These are phyloP conservation scores for Clavulina sp. DNA, from an alignment of 768 basidiomycete species.

Conservation along the genomic window DNA sequence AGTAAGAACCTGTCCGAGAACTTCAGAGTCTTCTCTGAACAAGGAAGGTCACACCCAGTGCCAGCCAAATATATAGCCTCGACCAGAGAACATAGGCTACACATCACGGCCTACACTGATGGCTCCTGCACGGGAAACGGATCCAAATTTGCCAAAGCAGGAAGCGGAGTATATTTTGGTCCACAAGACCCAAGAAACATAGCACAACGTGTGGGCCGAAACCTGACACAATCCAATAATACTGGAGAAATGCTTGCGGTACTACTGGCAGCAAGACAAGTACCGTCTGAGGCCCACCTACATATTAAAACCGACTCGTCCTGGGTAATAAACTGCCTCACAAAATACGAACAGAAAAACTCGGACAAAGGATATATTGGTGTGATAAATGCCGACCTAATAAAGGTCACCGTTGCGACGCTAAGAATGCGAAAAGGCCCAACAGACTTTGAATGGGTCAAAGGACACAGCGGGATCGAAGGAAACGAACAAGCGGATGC, in stretches of 20 bases:
- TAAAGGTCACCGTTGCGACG: not conserved
- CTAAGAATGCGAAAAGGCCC: not conserved
- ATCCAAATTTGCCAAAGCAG: not conserved
- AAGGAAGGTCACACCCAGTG: too few species aligned
- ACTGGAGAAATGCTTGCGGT: not conserved
- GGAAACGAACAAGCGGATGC: not conserved
- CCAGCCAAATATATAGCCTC: too few species aligned
- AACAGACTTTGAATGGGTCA: not conserved
- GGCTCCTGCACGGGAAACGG: not conserved
- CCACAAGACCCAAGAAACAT: not conserved
- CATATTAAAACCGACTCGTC: not conserved
- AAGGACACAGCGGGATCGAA: not conserved
- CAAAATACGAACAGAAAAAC: not conserved
- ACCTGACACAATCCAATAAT: not conserved
- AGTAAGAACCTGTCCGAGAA: too few species aligned
- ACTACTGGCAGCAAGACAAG: not conserved
- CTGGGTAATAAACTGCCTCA: not conserved
- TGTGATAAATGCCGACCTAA: not conserved
- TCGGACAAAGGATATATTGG: not conserved
- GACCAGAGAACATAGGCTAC: too few species aligned
- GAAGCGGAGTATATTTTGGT: not conserved
- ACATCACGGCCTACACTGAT: not conserved
- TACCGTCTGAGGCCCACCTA: not conserved
- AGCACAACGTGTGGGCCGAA: not conserved
- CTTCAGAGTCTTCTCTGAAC: too few species aligned